Evolutionary conservation across 176 grass and related monocot species (phyloP).

Genomic region (Ensete ventricosum): DNA sequence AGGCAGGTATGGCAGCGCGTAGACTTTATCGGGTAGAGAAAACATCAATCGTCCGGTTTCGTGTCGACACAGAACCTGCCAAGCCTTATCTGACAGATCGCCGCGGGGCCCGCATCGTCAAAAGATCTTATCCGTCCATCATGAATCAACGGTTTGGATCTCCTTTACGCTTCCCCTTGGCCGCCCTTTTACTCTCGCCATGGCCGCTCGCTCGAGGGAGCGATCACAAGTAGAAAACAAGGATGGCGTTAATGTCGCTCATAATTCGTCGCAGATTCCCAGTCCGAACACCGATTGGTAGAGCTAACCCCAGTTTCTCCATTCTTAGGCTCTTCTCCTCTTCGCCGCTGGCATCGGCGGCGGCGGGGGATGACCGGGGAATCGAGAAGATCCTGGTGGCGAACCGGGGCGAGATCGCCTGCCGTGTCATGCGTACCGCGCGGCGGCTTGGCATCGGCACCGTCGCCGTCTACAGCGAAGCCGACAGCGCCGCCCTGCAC

Average conservation of each 20-base stretch:
- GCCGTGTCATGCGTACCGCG: constrained; percentile 66
- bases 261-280: constrained; percentile 21
- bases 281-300: background rate
- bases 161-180: background rate
- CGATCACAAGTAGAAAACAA: background rate
- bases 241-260: constrained; percentile 33
- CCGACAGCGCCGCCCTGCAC: constrained; percentile 65
- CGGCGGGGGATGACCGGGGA: background rate
- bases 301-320: background rate
- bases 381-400: constrained; percentile 90
- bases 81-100: background rate
- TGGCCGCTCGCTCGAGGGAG: background rate
- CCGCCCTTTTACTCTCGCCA: background rate
- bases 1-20: too few relatives aligned
- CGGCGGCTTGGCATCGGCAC: constrained; percentile 54
- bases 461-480: constrained; percentile 86
- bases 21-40: too few relatives aligned
- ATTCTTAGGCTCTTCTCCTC: constrained; percentile 27
- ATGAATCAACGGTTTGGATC: background rate
- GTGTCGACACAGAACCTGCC: background rate
- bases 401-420: constrained; percentile 92
- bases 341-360: background rate
- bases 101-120: background rate
- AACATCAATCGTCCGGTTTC: too few relatives aligned
- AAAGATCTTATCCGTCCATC: background rate